phyloP scores from a whole-genome alignment of 192 early-diverging fungal genomes.

The Spizellomyces sp. region DNA sequence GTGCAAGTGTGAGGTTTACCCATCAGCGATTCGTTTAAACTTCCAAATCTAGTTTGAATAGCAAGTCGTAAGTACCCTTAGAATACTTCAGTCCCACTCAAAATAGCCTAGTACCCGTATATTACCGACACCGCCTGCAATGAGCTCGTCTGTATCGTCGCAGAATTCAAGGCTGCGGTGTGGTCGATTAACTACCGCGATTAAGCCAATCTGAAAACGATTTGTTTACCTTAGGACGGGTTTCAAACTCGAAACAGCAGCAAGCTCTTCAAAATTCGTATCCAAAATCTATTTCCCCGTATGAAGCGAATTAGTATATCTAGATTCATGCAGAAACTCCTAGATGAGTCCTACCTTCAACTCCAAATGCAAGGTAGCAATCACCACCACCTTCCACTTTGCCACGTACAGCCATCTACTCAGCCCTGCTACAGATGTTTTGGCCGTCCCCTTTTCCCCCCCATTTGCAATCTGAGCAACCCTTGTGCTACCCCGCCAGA shows the following conservation, averaged over 20 bases:
- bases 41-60: slow-evolving; percentile 39
- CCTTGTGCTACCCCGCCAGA: slow-evolving; percentile 33
- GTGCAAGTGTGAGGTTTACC: neutral
- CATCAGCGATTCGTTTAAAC: slow-evolving; percentile 13
- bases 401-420: slow-evolving; percentile 45
- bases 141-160: slow-evolving; percentile 41
- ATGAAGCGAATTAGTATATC: neutral
- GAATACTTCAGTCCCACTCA: neutral
- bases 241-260: slow-evolving; percentile 41
- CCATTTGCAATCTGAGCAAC: slow-evolving; percentile 29
- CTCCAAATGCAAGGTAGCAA: slow-evolving; percentile 48
- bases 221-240: slow-evolving; percentile 48
- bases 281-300: slow-evolving; percentile 35
- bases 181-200: neutral
- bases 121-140: slow-evolving; percentile 47
- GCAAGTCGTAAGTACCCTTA: neutral
- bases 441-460: slow-evolving; percentile 22
- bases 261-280: slow-evolving; percentile 41
- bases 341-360: slow-evolving; percentile 32
- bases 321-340: neutral
- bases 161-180: slow-evolving; percentile 44
- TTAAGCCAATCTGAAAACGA: neutral
- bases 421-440: slow-evolving; percentile 37
- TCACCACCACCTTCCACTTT: slow-evolving; percentile 41
- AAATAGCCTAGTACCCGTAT: slow-evolving; percentile 30